These are phyloP conservation scores for Calonectria pteridis DNA, from an alignment of 2,329 filamentous ascomycete genomes.

Conservation along the genomic window DNA sequence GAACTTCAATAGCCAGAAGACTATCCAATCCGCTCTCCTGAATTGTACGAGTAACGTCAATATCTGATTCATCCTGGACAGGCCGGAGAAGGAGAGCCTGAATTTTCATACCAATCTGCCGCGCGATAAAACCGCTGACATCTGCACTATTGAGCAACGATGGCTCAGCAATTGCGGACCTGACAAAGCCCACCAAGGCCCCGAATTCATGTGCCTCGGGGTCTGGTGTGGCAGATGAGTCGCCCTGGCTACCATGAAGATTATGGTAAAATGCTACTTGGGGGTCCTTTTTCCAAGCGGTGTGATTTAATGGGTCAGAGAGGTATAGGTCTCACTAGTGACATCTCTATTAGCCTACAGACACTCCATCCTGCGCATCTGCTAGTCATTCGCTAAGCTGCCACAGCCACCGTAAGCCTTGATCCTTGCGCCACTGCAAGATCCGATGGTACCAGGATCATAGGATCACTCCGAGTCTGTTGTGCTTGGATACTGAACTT, in stretches of 20 bases:
- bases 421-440: too few species aligned
- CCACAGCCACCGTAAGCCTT: too few species aligned
- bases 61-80: not conserved
- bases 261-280: conserved; percentile 31
- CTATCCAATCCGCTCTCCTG: conserved; percentile 30
- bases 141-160: not conserved
- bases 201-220: not conserved
- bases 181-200: conserved; percentile 12
- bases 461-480: not conserved
- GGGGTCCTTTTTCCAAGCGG: conserved; percentile 26
- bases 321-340: not conserved
- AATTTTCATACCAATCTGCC: conserved; percentile 23
- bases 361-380: too few species aligned
- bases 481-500: not conserved
- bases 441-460: not conserved
- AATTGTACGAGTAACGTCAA: conserved; percentile 13
- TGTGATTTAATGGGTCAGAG: conserved; percentile 18
- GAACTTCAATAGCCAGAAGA: conserved; percentile 27
- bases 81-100: conserved; percentile 25
- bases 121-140: not conserved
- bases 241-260: not conserved
- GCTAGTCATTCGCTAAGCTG: too few species aligned
- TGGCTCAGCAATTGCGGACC: not conserved
- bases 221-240: not conserved
- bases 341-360: too few species aligned